A percentile compares a stretch with the other conserved stretches of the same genome.
phyloP scores from a whole-genome alignment of 1,284 basidiomycete species.

The Inonotus hispidus region DNA sequence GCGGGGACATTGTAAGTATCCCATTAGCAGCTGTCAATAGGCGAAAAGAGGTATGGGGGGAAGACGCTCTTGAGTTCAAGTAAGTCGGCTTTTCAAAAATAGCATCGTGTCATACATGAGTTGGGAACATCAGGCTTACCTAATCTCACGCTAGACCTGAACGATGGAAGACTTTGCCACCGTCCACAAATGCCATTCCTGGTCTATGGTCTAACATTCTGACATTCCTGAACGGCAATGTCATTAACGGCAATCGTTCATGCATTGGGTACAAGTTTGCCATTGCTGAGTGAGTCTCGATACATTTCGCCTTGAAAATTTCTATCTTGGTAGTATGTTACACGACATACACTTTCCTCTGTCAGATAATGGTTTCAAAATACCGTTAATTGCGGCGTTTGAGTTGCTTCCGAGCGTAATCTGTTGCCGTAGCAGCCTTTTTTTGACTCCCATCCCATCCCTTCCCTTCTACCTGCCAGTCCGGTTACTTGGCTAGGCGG shows the following conservation, averaged over 20 bases:
- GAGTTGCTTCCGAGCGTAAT: not conserved
- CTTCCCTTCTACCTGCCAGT: not conserved
- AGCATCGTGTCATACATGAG: conserved; percentile 15
- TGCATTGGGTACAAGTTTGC: conserved; percentile 74
- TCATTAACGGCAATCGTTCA: conserved; percentile 51
- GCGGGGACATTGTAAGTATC: conserved; percentile 55
- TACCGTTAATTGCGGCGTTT: not conserved
- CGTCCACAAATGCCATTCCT: conserved; percentile 40
- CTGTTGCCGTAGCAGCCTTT: not conserved
- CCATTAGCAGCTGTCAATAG: conserved; percentile 65
- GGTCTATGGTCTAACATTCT: conserved; percentile 60
- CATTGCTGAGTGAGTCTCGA: conserved; percentile 49
- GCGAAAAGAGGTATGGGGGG: conserved; percentile 57
- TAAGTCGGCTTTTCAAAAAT: conserved; percentile 25
- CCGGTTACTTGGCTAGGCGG: not conserved
- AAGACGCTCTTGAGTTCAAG: conserved; percentile 61
- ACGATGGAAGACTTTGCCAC: conserved; percentile 45
- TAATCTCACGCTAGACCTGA: conserved; percentile 43
- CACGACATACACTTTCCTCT: not conserved
- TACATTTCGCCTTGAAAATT: conserved; percentile 3
- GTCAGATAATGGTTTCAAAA: not conserved
- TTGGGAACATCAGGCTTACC: not conserved
- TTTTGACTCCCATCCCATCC: not conserved
- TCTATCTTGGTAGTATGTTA: not conserved
- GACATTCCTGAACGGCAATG: conserved; percentile 56